A percentile compares a stretch with the other conserved stretches of the same genome.
These are phyloP conservation scores for Epichloe elymi DNA, from an alignment of 2,329 filamentous ascomycete genomes.

Conservation along the genomic window DNA sequence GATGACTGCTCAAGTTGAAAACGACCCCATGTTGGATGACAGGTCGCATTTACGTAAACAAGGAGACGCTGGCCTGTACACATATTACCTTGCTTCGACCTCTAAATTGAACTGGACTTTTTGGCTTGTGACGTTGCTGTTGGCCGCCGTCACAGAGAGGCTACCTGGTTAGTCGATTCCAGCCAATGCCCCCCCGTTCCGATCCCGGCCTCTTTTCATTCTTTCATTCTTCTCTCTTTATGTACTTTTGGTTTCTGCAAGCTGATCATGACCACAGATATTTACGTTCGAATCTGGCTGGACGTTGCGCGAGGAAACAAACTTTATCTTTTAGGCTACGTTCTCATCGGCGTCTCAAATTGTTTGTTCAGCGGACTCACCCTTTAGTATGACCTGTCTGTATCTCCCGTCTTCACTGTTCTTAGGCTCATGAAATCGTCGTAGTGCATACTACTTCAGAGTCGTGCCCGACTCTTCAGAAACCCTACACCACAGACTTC, in stretches of 20 bases:
- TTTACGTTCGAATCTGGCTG: conserved; percentile 1
- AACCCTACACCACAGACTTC: background rate
- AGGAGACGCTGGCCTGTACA: background rate
- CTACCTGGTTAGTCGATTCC: background rate
- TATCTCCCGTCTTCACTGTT: background rate
- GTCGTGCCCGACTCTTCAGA: background rate
- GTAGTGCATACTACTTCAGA: background rate
- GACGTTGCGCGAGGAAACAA: background rate
- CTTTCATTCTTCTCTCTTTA: background rate
- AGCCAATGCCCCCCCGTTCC: background rate
- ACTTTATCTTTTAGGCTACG: background rate
- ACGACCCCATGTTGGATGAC: background rate
- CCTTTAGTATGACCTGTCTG: background rate
- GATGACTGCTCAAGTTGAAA: background rate
- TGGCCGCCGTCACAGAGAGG: background rate
- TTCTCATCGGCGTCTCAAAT: background rate
- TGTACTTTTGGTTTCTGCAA: background rate
- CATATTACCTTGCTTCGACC: background rate
- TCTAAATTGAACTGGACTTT: background rate
- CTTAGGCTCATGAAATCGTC: background rate
- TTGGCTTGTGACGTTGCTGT: background rate
- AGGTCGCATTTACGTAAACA: background rate
- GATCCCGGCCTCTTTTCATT: too few relatives aligned
- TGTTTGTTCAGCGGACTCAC: background rate
- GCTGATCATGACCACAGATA: background rate